These are phyloP conservation scores for Lablab purpureus DNA, from an alignment of 306 rosid species.

Conservation along the genomic window DNA sequence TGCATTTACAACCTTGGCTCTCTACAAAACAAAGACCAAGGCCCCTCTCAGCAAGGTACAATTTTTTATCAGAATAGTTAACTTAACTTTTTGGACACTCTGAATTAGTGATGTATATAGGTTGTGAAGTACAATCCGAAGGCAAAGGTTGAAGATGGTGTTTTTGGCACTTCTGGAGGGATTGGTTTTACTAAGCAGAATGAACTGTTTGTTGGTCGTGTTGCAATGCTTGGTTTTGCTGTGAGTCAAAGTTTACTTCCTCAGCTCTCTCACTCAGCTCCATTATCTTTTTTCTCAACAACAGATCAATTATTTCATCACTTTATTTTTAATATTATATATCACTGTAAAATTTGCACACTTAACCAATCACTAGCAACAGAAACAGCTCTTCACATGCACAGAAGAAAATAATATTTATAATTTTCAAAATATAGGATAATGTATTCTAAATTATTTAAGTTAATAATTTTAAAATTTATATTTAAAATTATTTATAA, in stretches of 20 bases:
- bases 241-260: constrained; percentile 54
- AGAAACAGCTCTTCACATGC: no score
- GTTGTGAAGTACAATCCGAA: constrained; percentile 57
- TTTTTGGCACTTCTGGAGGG: constrained; percentile 97
- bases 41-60: constrained; percentile 73
- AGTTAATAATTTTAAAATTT: no score
- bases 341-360: no score
- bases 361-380: no score
- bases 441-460: no score
- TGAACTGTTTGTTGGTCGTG: constrained; percentile 97
- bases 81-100: neutral
- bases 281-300: no score
- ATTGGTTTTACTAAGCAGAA: constrained; percentile 96
- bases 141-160: constrained; percentile 88
- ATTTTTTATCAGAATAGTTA: neutral
- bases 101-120: constrained; percentile 46
- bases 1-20: constrained; percentile 60
- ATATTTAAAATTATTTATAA: no score
- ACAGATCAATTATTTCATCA: no score
- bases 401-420: no score
- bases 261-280: no score
- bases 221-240: constrained; percentile 96
- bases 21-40: constrained; percentile 84
- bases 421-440: no score
- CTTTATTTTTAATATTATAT: no score